phyloP scores from a whole-genome alignment of 2,329 filamentous ascomycete species.

The Stachybotrys elegans region DNA sequence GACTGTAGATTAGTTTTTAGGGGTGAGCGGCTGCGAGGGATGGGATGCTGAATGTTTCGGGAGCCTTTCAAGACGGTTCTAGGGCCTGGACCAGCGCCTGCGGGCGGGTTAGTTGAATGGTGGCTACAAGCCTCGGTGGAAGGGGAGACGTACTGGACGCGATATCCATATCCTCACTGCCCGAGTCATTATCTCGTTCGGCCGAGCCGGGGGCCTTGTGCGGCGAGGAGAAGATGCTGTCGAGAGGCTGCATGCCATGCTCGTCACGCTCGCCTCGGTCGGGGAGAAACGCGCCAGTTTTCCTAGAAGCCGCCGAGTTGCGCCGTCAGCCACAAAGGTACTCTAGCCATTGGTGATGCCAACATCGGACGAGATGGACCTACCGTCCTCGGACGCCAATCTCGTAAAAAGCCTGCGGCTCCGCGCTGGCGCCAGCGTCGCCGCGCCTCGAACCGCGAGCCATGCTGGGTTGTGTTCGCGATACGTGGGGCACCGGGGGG shows the following conservation, averaged over 20 bases:
- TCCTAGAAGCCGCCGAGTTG: slow-evolving; percentile 46
- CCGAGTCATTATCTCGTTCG: slow-evolving; percentile 23
- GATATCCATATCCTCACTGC: slow-evolving; percentile 49
- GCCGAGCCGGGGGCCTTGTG: slow-evolving; percentile 40
- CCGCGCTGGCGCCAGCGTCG: slow-evolving; percentile 16
- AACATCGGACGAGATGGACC: slow-evolving; percentile 13
- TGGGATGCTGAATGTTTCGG: slow-evolving; percentile 42
- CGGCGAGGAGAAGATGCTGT: slow-evolving; percentile 85
- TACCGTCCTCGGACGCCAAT: slow-evolving; percentile 33
- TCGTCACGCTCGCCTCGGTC: slow-evolving; percentile 81
- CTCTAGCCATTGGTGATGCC: background rate
- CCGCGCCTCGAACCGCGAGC: slow-evolving; percentile 26
- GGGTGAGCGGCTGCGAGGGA: slow-evolving; percentile 51
- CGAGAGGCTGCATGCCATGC: slow-evolving; percentile 84
- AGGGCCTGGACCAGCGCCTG: slow-evolving; percentile 50
- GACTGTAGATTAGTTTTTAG: slow-evolving; percentile 57
- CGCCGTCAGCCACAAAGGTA: background rate
- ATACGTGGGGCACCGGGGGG: too few relatives aligned
- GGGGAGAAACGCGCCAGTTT: slow-evolving; percentile 79
- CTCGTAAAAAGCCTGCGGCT: slow-evolving; percentile 27
- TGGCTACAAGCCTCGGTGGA: background rate
- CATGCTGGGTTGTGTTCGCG: slow-evolving; percentile 19
- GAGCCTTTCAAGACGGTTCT: slow-evolving; percentile 46
- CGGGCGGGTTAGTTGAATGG: slow-evolving; percentile 14
- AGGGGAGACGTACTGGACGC: slow-evolving; percentile 34